Conservation (phyloP, 2,329 filamentous ascomycete genomes). For the Leptographium galeiforme region DNA sequence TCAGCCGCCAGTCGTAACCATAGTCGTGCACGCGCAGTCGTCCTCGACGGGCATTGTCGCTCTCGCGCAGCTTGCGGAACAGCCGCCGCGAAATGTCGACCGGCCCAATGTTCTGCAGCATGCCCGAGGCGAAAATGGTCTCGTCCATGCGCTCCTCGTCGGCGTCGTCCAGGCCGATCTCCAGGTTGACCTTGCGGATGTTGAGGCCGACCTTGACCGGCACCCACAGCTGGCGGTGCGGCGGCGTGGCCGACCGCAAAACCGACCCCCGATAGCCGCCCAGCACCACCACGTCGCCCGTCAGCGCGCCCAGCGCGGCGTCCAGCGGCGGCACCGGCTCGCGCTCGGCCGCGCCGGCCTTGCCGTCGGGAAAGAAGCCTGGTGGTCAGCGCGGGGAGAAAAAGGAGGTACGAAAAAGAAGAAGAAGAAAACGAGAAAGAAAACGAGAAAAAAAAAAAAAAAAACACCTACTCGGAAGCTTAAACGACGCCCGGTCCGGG, state of each 20-base stretch:
- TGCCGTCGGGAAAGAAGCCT: constrained; percentile 16
- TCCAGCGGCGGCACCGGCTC: constrained; percentile 20
- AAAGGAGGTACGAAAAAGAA: too few relatives aligned
- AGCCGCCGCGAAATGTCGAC: constrained; percentile 79
- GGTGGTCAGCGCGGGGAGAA: too few relatives aligned
- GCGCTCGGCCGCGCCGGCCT: neutral
- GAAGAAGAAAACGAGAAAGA: too few relatives aligned
- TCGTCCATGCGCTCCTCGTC: constrained; percentile 77
- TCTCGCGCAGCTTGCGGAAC: constrained; percentile 62
- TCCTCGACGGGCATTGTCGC: constrained; percentile 57
- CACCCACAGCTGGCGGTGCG: constrained; percentile 83
- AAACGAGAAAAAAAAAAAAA: neutral
- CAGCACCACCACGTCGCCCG: constrained; percentile 75
- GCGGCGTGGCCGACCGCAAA: constrained; percentile 68
- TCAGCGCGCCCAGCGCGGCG: constrained; percentile 50
- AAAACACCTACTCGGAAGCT: constrained; percentile 31
- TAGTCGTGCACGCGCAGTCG: constrained; percentile 75
- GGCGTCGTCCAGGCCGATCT: constrained; percentile 67
- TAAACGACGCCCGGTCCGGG: constrained; percentile 66
- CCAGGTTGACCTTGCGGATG: constrained; percentile 79
- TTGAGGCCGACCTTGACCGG: constrained; percentile 88
- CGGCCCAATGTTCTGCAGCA: constrained; percentile 83
- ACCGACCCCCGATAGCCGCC: constrained; percentile 86
- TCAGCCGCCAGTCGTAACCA: constrained; percentile 89
- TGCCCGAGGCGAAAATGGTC: constrained; percentile 71